Conservation (phyloP, 495 filamentous ascomycete species). For the Penicilliopsis zonata region DNA sequence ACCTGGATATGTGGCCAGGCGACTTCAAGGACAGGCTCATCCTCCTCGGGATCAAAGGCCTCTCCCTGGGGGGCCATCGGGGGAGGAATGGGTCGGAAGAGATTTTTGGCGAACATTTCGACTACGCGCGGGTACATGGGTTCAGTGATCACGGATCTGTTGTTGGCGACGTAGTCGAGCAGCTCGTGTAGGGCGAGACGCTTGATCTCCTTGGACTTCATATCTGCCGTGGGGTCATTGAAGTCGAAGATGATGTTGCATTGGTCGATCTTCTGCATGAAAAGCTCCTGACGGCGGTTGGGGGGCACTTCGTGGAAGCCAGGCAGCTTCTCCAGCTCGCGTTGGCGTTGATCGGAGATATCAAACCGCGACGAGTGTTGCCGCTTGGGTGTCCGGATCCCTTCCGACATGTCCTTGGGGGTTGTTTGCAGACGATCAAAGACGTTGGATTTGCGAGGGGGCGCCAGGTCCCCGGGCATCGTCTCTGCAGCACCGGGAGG, state of each 20-base stretch:
- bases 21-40: conserved; percentile 95
- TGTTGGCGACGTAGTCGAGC: conserved; percentile 96
- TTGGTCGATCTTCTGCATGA: conserved; percentile 99
- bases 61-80: conserved; percentile 96
- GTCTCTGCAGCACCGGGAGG: conserved; percentile 91
- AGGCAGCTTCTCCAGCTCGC: conserved; percentile 92
- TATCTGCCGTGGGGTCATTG: conserved; percentile 94
- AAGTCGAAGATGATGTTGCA: conserved; percentile 99
- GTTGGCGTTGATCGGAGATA: conserved; percentile 80
- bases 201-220: conserved; percentile 99
- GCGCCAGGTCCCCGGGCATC: conserved; percentile 95
- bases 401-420: conserved; percentile 91
- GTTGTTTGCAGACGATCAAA: conserved; percentile 88
- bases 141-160: conserved; percentile 95
- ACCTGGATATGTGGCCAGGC: conserved; percentile 99
- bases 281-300: conserved; percentile 88
- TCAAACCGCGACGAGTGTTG: conserved; percentile 97
- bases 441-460: conserved; percentile 83
- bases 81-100: conserved; percentile 93
- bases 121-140: conserved; percentile 98
- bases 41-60: conserved; percentile 97
- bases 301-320: conserved; percentile 99
- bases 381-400: conserved; percentile 85
- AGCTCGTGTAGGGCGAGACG: conserved; percentile 91
- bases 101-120: conserved; percentile 98